phyloP scores from a whole-genome alignment of 2,329 filamentous ascomycete species.

The Penicillium fuscoglaucum region DNA sequence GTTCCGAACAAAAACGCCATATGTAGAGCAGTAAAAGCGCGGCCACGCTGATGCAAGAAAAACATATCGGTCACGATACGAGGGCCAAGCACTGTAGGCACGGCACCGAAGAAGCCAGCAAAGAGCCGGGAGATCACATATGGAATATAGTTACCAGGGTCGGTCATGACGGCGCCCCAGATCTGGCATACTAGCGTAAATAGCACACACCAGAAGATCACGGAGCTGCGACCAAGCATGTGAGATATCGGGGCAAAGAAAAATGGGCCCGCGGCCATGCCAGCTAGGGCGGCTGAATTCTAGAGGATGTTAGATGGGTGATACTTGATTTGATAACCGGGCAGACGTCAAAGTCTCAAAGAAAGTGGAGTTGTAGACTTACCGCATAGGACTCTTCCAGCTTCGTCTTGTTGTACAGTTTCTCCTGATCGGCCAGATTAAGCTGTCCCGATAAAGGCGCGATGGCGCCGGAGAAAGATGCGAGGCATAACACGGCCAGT shows the following conservation, averaged over 20 bases:
- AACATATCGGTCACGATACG: constrained; percentile 47
- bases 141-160: constrained; percentile 35
- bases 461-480: constrained; percentile 39
- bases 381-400: constrained; percentile 37
- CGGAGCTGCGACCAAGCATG: constrained; percentile 39
- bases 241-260: constrained; percentile 42
- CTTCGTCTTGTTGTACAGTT: constrained; percentile 36
- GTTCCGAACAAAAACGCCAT: constrained; percentile 41
- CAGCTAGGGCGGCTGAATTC: constrained; percentile 42
- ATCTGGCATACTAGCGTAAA: constrained; percentile 38
- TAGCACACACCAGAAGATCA: constrained; percentile 44
- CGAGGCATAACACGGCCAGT: constrained; percentile 36
- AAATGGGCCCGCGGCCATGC: constrained; percentile 42
- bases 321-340: not conserved
- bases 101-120: constrained; percentile 43
- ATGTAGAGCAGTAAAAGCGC: constrained; percentile 41
- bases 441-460: constrained; percentile 40
- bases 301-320: constrained; percentile 16
- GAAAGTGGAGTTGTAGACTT: constrained; percentile 12
- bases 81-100: constrained; percentile 42
- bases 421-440: constrained; percentile 37
- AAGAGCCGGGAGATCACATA: constrained; percentile 44
- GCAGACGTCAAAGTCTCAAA: not conserved
- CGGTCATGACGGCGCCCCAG: constrained; percentile 43
- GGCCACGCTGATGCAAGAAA: constrained; percentile 47